Evolutionary conservation across 2,329 filamentous ascomycete species (phyloP).

Genomic region (Hirsutella thompsonii): DNA sequence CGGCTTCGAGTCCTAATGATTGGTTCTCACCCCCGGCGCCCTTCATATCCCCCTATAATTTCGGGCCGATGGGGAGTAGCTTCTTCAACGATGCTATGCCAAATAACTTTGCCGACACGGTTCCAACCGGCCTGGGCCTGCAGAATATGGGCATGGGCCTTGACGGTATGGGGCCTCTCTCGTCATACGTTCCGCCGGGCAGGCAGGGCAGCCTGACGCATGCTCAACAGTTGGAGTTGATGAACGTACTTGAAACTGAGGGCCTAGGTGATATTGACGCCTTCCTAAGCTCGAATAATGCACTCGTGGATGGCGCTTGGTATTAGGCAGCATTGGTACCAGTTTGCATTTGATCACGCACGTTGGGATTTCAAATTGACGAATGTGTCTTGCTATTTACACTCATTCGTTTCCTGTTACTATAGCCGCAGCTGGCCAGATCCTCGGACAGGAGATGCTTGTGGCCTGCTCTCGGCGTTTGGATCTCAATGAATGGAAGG

Average conservation of each 20-base stretch:
- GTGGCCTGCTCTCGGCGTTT: too few relatives aligned
- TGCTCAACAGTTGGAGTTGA: constrained; percentile 70
- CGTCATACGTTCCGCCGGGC: constrained; percentile 25
- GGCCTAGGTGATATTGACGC: constrained; percentile 49
- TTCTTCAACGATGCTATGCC: constrained; percentile 27
- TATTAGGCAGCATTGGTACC: constrained; percentile 11
- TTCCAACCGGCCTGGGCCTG: constrained; percentile 18
- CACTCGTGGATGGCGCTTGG: constrained; percentile 18
- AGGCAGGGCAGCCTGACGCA: constrained; percentile 61
- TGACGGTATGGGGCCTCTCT: constrained; percentile 10
- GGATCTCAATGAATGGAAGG: too few relatives aligned
- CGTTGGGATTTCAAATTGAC: too few relatives aligned
- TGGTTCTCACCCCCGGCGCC: constrained; percentile 42
- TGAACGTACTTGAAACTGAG: constrained; percentile 64
- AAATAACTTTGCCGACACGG: constrained; percentile 15
- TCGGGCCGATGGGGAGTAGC: constrained; percentile 25
- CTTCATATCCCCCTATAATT: constrained; percentile 40
- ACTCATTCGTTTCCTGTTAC: too few relatives aligned
- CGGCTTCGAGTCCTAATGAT: constrained; percentile 27
- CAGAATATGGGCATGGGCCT: constrained; percentile 15
- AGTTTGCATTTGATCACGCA: too few relatives aligned
- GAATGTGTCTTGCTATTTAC: too few relatives aligned
- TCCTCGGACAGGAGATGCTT: too few relatives aligned
- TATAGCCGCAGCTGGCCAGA: too few relatives aligned
- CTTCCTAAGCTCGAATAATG: constrained; percentile 32